A percentile compares a stretch with the other conserved stretches of the same genome.
These are phyloP conservation scores for Fusarium mexicanum DNA, from an alignment of 2,329 filamentous ascomycete species.

Conservation along the genomic window DNA sequence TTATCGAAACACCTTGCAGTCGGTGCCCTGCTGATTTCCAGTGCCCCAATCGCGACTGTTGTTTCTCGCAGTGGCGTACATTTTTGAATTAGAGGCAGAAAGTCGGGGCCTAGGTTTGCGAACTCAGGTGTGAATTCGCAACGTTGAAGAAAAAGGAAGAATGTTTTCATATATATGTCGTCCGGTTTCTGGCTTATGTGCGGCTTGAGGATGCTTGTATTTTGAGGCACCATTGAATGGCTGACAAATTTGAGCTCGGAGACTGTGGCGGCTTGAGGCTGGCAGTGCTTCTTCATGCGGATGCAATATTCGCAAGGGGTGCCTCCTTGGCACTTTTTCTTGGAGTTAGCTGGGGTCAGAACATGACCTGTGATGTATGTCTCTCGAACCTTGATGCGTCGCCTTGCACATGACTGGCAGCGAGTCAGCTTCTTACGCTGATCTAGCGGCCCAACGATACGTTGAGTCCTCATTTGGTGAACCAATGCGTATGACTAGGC, in stretches of 20 bases:
- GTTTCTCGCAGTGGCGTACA: constrained; percentile 28
- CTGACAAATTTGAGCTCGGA: constrained; percentile 16
- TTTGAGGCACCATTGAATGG: not conserved
- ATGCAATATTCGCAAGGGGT: constrained; percentile 42
- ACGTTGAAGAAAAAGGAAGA: constrained; percentile 21
- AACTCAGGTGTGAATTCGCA: constrained; percentile 37
- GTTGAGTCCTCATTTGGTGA: not conserved
- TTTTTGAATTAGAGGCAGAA: constrained; percentile 31
- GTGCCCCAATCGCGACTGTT: constrained; percentile 40
- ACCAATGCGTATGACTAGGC: not conserved
- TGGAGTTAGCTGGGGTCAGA: no score
- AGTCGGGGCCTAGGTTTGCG: not conserved
- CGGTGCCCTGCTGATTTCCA: constrained; percentile 36
- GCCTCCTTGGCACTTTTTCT: constrained; percentile 38
- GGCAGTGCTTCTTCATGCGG: constrained; percentile 38
- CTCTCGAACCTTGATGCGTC: constrained; percentile 41
- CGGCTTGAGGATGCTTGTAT: not conserved
- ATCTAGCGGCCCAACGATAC: constrained; percentile 41
- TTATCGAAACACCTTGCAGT: not conserved
- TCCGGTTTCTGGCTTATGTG: not conserved
- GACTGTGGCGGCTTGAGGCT: not conserved
- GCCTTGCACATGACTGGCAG: constrained; percentile 40
- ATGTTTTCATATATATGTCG: constrained; percentile 19
- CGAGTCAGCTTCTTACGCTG: constrained; percentile 38
- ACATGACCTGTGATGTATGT: no score